A percentile compares a stretch with the other conserved stretches of the same genome.
phyloP scores from a whole-genome alignment of 495 filamentous ascomycete species.

The Margaritispora aquatica region DNA sequence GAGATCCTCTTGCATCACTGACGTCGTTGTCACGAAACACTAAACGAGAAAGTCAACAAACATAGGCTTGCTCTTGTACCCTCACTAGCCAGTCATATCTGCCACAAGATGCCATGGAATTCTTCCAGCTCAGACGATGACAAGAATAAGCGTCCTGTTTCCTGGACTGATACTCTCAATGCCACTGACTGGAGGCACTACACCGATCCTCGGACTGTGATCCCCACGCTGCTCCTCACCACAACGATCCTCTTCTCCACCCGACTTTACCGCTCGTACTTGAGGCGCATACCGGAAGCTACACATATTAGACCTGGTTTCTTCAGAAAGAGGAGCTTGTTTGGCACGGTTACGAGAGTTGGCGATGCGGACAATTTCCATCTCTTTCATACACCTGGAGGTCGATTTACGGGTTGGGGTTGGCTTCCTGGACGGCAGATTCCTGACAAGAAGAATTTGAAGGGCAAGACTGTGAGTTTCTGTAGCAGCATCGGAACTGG shows the following conservation, averaged over 20 bases:
- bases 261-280: constrained; percentile 62
- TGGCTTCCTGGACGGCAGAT: constrained; percentile 66
- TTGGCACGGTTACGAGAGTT: constrained; percentile 85
- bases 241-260: constrained; percentile 52
- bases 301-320: constrained; percentile 60
- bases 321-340: constrained; percentile 66
- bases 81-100: background rate
- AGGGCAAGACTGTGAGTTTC: constrained; percentile 65
- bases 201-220: constrained; percentile 55
- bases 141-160: constrained; percentile 32
- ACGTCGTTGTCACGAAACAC: background rate
- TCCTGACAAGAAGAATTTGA: constrained; percentile 59
- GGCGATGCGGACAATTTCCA: constrained; percentile 95
- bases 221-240: constrained; percentile 65
- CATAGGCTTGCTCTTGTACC: constrained; percentile 4
- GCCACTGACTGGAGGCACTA: constrained; percentile 61
- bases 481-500: constrained; percentile 18
- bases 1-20: background rate
- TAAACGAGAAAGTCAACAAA: background rate
- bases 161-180: constrained; percentile 47
- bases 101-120: constrained; percentile 24
- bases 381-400: constrained; percentile 89
- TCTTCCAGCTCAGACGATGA: constrained; percentile 17
- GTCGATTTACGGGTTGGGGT: constrained; percentile 80
- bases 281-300: constrained; percentile 75